Evolutionary conservation across 208 protist genomes (phyloP).

Genomic region (Trypanosoma congolense): DNA sequence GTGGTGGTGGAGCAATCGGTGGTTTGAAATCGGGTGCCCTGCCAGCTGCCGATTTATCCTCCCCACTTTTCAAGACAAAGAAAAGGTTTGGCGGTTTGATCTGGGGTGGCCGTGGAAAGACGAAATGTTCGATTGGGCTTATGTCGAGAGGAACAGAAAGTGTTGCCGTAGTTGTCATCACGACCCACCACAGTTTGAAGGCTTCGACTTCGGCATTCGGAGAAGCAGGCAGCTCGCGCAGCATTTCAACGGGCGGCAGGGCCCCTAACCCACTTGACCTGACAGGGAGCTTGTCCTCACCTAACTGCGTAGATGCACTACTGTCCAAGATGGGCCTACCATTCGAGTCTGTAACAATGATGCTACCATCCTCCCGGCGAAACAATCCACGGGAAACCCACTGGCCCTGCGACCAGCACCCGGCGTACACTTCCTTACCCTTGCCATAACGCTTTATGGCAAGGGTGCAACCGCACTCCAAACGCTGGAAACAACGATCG

Average conservation of each 20-base stretch:
- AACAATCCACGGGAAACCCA: slow-evolving; percentile 81
- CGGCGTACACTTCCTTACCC: slow-evolving; percentile 70
- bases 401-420: slow-evolving; percentile 59
- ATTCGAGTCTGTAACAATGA: slow-evolving; percentile 56
- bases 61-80: neutral
- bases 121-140: slow-evolving; percentile 14
- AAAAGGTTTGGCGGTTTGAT: slow-evolving; percentile 37
- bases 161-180: slow-evolving; percentile 33
- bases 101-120: slow-evolving; percentile 20
- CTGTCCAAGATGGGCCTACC: slow-evolving; percentile 40
- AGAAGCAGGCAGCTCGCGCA: slow-evolving; percentile 43
- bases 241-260: slow-evolving; percentile 30
- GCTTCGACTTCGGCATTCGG: slow-evolving; percentile 43
- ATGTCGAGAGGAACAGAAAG: slow-evolving; percentile 53
- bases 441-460: slow-evolving; percentile 47
- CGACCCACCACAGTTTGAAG: slow-evolving; percentile 70
- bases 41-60: slow-evolving; percentile 40
- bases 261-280: slow-evolving; percentile 16
- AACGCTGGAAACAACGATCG: slow-evolving; percentile 58
- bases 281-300: neutral
- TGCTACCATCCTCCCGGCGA: slow-evolving; percentile 58
- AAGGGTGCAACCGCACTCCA: slow-evolving; percentile 68
- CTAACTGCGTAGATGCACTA: neutral
- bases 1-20: slow-evolving; percentile 39
- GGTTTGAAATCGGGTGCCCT: slow-evolving; percentile 48